Evolutionary conservation across 495 filamentous ascomycete genomes (phyloP), one percentile per base, ranked within the genome.

Genomic region (Aspergillus hancockii): DNA sequence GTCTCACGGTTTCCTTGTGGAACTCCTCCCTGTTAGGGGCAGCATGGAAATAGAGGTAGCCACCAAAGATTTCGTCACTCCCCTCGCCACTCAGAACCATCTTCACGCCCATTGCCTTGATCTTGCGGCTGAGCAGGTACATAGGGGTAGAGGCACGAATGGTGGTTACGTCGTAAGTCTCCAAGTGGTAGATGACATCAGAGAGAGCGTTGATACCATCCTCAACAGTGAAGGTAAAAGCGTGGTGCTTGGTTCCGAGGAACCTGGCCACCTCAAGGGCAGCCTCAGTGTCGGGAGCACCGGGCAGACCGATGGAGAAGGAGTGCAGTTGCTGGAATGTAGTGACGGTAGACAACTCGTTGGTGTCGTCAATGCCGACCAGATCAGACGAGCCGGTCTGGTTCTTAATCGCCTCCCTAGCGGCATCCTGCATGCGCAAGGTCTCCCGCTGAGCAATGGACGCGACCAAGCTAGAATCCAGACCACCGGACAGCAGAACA

Each of bases 91-190:
- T 92, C 43, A 98, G 83, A 57, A 98, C 94, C 94, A 98, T 98
- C 85, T 98, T 98, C 56, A 98, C 91, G 60, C 94, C 95, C 83
- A 97, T 88, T 18, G 92, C 94, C 82, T 98, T 98, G 81, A 98
- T 98, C 79, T 98, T 98, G 67, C 94, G 89, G 62, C 90, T 91
- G 14, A 98, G 86, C 52, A 98, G 82, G 79, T 96, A 98, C 94
- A 98, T 98, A 56, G 94, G 94, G 7, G 94, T 98, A 19, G 95
- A 98, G 41, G 94, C 94, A 74, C 94, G 91, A 72, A 98, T 96
- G 16, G 94, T 98, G 55, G 94, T 98, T 16, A 98, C 95, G 75
- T 98, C 94, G 77, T 90, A 98, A 16, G 91, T 91, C 80, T 98
- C 94, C 57, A 98, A 85, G 75, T 98, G 95, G 77, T 90, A 97